Evolutionary conservation across 345 rosid genomes (phyloP).

Genomic region (Mangifera indica): DNA sequence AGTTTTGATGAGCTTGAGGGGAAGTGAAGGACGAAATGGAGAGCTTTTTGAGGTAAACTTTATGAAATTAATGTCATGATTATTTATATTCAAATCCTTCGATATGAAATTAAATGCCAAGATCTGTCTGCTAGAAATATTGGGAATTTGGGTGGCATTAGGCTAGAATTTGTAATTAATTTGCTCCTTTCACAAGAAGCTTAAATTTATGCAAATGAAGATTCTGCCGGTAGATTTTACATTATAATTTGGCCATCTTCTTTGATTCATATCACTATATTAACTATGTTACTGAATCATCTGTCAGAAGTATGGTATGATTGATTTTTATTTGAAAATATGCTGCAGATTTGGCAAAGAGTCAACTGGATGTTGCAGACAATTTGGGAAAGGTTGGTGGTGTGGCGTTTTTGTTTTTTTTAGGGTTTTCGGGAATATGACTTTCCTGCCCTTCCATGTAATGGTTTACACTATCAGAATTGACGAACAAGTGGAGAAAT

Average conservation of each 20-base stretch:
- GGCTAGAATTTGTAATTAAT: background rate
- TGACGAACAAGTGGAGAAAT: too few species aligned
- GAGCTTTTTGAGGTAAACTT: constrained; percentile 21
- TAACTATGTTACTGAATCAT: too few species aligned
- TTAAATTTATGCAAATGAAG: background rate
- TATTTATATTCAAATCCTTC: background rate
- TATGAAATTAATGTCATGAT: background rate
- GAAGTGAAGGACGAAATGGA: constrained; percentile 19
- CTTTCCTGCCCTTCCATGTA: too few species aligned
- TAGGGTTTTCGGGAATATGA: too few species aligned
- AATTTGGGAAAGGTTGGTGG: too few species aligned
- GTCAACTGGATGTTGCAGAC: too few species aligned
- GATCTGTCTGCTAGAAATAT: background rate
- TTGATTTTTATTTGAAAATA: too few species aligned
- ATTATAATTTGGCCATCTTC: background rate
- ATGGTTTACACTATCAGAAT: too few species aligned
- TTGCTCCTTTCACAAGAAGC: background rate
- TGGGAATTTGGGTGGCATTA: background rate
- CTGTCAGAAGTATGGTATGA: too few species aligned
- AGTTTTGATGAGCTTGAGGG: constrained; percentile 25
- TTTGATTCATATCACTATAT: too few species aligned
- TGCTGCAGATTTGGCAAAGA: too few species aligned
- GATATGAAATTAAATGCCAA: background rate
- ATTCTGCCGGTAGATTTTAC: background rate
- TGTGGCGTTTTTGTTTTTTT: too few species aligned